phyloP scores from a whole-genome alignment of 768 basidiomycete species.

The Russula dissimulans region DNA sequence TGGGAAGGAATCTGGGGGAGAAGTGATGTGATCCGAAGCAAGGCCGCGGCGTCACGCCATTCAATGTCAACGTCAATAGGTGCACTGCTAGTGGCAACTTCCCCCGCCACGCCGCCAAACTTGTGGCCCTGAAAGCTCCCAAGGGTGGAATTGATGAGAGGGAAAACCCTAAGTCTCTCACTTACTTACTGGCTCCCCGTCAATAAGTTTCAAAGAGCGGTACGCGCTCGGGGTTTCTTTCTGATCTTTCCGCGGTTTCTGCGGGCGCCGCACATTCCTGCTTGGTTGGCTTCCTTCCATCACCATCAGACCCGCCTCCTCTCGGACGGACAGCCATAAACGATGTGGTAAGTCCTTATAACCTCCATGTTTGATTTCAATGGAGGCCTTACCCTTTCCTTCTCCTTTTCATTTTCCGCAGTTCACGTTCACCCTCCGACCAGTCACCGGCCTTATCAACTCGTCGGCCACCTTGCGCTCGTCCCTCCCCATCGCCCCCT shows the following conservation, averaged over 20 bases:
- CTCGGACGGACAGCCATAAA: constrained; percentile 12
- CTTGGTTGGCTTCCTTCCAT: constrained; percentile 18
- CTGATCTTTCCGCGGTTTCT: constrained; percentile 19
- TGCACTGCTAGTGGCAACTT: constrained; percentile 4
- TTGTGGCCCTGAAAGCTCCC: constrained; percentile 8
- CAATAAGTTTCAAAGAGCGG: constrained; percentile 12
- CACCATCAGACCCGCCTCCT: constrained; percentile 16
- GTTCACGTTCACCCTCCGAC: constrained; percentile 11
- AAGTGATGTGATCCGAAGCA: constrained; percentile 15
- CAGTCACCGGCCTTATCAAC: constrained; percentile 9
- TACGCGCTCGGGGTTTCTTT: constrained; percentile 16
- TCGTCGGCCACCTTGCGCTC: constrained; percentile 8
- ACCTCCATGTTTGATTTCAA: constrained; percentile 6
- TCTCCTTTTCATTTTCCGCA: constrained; percentile 9
- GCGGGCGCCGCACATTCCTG: constrained; percentile 15
- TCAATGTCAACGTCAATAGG: not conserved
- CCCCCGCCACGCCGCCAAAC: constrained; percentile 8
- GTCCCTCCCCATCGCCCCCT: constrained; percentile 7
- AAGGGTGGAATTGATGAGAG: not conserved
- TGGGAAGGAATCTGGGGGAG: constrained; percentile 12
- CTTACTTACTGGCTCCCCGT: not conserved
- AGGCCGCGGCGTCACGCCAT: constrained; percentile 13
- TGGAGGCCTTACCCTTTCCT: constrained; percentile 4
- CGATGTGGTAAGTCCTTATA: constrained; percentile 20
- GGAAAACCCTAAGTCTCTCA: constrained; percentile 7